These are phyloP conservation scores for Cordyceps farinosa DNA, from an alignment of 2,329 filamentous ascomycete genomes.

Conservation along the genomic window DNA sequence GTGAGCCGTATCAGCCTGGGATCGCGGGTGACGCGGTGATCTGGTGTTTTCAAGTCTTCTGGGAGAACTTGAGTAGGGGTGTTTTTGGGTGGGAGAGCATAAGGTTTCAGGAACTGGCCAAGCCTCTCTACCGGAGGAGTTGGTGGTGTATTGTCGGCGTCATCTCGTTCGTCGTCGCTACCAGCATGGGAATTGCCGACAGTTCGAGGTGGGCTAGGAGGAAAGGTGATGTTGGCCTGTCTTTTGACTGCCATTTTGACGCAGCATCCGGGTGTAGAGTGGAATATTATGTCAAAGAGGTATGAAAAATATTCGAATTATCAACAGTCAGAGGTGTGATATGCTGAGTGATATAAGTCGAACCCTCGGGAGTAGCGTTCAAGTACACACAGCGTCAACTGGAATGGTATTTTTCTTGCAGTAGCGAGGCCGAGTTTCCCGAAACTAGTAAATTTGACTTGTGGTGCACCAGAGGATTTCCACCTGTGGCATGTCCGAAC, in stretches of 20 bases:
- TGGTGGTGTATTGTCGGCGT: not conserved
- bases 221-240: not conserved
- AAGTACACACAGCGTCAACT: not conserved
- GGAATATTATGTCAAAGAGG: not conserved
- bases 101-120: constrained; percentile 29
- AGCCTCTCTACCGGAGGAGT: constrained; percentile 18
- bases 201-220: constrained; percentile 18
- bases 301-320: not conserved
- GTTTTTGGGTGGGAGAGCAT: constrained; percentile 67
- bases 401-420: not conserved
- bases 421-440: not conserved
- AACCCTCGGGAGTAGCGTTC: not conserved
- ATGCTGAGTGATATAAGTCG: not conserved
- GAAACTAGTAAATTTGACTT: not conserved
- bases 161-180: constrained; percentile 30
- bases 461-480: not conserved
- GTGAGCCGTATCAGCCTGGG: constrained; percentile 79
- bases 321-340: not conserved
- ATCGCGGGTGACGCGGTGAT: constrained; percentile 76
- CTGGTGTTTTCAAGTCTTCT: constrained; percentile 80
- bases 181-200: constrained; percentile 31
- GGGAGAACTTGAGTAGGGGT: constrained; percentile 60
- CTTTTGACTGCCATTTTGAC: constrained; percentile 1
- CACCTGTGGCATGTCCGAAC: not conserved
- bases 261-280: not conserved